These are phyloP conservation scores for Penicillium macrosclerotiorum DNA, from an alignment of 495 filamentous ascomycete species.

Conservation along the genomic window DNA sequence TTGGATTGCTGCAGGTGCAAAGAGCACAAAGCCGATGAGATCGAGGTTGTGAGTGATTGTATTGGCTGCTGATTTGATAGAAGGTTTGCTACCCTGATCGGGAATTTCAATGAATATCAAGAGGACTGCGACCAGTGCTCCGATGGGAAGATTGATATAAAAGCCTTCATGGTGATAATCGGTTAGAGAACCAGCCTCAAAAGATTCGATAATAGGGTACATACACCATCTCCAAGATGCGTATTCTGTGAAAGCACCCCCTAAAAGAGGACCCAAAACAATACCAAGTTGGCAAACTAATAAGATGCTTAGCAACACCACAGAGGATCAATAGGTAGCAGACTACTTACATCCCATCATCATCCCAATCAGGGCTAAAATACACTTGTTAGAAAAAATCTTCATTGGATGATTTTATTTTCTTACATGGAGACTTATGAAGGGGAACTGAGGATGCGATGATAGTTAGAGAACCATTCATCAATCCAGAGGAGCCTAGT, in stretches of 20 bases:
- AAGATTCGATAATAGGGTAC: conserved; percentile 10
- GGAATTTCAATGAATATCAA: conserved; percentile 51
- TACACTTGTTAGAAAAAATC: conserved; percentile 9
- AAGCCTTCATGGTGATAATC: too few relatives aligned
- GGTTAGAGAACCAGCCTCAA: conserved; percentile 3
- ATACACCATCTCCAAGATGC: conserved; percentile 55
- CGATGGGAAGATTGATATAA: conserved; percentile 64
- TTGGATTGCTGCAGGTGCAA: conserved; percentile 44
- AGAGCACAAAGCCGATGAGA: conserved; percentile 43
- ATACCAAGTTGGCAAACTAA: conserved; percentile 34
- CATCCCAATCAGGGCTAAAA: conserved; percentile 30
- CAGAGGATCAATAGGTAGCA: background rate
- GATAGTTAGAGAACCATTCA: conserved; percentile 54
- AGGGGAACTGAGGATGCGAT: conserved; percentile 44
- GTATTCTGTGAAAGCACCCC: conserved; percentile 56
- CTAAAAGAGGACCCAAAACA: conserved; percentile 53
- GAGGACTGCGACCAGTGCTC: conserved; percentile 45
- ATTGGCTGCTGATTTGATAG: conserved; percentile 27
- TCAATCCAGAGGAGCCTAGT: conserved; percentile 41
- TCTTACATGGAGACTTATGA: conserved; percentile 40
- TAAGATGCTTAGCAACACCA: conserved; percentile 3
- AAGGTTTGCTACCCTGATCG: conserved; percentile 38
- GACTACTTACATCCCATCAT: conserved; percentile 34
- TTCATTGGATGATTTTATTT: too few relatives aligned
- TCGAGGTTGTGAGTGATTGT: conserved; percentile 37